Percentiles rank a stretch among this genome's conserved stretches.
Evolutionary conservation across 805 yeast species (phyloP).

Genomic region (Starmerella etchellsii): DNA sequence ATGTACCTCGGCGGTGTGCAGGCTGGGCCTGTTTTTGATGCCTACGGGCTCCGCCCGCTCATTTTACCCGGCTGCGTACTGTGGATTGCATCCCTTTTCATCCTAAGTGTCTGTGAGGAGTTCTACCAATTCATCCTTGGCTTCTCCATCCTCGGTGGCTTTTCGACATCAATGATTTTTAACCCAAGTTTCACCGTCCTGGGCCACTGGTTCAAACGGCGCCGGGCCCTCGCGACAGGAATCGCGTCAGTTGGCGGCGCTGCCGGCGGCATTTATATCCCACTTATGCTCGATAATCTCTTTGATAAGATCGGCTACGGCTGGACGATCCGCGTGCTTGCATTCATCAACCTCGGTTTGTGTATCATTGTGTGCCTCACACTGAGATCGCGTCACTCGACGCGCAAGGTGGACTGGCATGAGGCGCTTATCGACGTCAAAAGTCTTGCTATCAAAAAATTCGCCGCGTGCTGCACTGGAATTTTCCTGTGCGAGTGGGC

Average conservation of each 20-base stretch:
- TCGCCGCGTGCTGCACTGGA: slow-evolving; percentile 22
- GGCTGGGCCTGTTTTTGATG: slow-evolving; percentile 43
- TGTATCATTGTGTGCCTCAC: slow-evolving; percentile 27
- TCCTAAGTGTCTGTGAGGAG: slow-evolving; percentile 37
- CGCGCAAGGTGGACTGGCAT: slow-evolving; percentile 14
- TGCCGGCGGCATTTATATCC: slow-evolving; percentile 50
- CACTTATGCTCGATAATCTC: slow-evolving; percentile 38
- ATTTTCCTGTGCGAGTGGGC: slow-evolving; percentile 38
- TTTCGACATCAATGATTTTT: slow-evolving; percentile 32
- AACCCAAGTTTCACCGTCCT: slow-evolving; percentile 44
- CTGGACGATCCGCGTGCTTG: slow-evolving; percentile 47
- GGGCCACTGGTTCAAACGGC: slow-evolving; percentile 48
- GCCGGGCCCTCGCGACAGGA: slow-evolving; percentile 49
- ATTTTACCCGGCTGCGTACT: slow-evolving; percentile 36
- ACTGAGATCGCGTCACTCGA: slow-evolving; percentile 28
- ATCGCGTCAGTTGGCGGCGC: slow-evolving; percentile 54
- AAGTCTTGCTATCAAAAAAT: slow-evolving; percentile 24
- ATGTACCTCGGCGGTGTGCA: slow-evolving; percentile 37
- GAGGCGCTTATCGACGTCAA: slow-evolving; percentile 25
- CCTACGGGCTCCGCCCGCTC: slow-evolving; percentile 39
- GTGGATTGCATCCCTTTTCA: slow-evolving; percentile 38
- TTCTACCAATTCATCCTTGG: slow-evolving; percentile 50
- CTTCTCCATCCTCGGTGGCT: slow-evolving; percentile 42
- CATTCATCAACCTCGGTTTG: slow-evolving; percentile 23
- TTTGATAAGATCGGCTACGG: slow-evolving; percentile 41